Conservation (phyloP, 164 flowering plant species). For the Chimonanthus praecox region DNA sequence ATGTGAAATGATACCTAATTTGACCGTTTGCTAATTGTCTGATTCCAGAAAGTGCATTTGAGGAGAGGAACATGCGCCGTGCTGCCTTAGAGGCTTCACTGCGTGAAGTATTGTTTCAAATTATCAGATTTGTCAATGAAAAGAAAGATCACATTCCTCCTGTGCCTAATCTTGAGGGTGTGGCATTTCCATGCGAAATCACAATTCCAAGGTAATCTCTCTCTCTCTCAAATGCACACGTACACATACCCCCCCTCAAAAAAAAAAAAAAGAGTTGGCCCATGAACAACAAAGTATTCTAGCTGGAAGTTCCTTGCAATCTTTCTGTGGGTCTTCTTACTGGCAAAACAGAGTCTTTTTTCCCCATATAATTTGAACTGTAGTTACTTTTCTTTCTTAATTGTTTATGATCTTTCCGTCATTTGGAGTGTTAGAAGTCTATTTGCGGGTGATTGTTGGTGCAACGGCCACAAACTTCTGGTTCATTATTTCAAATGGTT, state of each 20-base stretch:
- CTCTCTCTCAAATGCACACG: background rate
- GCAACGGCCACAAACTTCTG: no score
- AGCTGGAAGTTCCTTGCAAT: background rate
- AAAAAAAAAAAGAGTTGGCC: no score
- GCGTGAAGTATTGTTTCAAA: constrained; percentile 83
- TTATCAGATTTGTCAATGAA: constrained; percentile 92
- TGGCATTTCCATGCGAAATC: constrained; percentile 85
- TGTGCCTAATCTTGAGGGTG: constrained; percentile 62
- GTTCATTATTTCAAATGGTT: no score
- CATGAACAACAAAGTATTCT: background rate
- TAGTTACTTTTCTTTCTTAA: no score
- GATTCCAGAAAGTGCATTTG: constrained; percentile 47
- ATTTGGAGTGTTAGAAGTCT: no score
- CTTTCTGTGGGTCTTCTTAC: background rate
- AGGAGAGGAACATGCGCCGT: constrained; percentile 61
- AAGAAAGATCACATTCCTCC: constrained; percentile 95
- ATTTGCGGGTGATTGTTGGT: no score
- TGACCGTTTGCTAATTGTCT: background rate
- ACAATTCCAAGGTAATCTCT: constrained; percentile 71
- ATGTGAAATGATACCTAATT: background rate
- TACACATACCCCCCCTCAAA: background rate
- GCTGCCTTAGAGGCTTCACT: constrained; percentile 77
- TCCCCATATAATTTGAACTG: no score
- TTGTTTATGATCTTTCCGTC: no score
- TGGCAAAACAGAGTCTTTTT: no score